A percentile compares a stretch with the other conserved stretches of the same genome.
Evolutionary conservation across 192 early-diverging fungal genomes (phyloP).

Genomic region (Lobosporangium transversale): DNA sequence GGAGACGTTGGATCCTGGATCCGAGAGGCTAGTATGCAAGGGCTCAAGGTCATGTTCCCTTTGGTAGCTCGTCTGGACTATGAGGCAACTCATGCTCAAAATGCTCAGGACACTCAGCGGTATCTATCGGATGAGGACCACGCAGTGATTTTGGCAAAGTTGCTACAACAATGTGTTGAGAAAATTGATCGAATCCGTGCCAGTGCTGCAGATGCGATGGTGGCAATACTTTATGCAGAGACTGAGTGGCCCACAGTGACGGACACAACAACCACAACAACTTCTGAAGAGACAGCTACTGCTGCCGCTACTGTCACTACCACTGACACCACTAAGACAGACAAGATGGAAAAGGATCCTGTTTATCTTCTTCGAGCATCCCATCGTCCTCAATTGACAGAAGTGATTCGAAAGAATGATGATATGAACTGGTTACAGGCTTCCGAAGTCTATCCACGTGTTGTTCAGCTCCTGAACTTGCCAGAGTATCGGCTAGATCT

Average conservation of each 20-base stretch:
- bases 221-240: conserved; percentile 54
- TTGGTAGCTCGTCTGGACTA: conserved; percentile 48
- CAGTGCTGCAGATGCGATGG: conserved; percentile 74
- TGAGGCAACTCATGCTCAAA: conserved; percentile 1
- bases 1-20: conserved; percentile 98
- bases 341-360: not conserved
- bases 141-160: conserved; percentile 50
- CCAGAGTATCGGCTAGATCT: conserved; percentile 67
- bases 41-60: conserved; percentile 62
- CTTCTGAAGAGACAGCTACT: not conserved
- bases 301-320: not conserved
- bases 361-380: conserved; percentile 23
- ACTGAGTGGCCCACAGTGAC: not conserved
- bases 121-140: conserved; percentile 57
- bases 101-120: not conserved
- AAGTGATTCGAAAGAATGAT: conserved; percentile 15
- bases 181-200: conserved; percentile 90
- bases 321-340: not conserved
- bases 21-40: conserved; percentile 75
- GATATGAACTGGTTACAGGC: conserved; percentile 72
- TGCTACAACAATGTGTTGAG: conserved; percentile 86
- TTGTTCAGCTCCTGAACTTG: conserved; percentile 66
- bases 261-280: not conserved
- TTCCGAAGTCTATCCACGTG: conserved; percentile 67
- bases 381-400: conserved; percentile 25